Evolutionary conservation across 108 stramenopile genomes (phyloP), one percentile per base, ranked within the genome.

Genomic region (Bacterosira constricta): DNA sequence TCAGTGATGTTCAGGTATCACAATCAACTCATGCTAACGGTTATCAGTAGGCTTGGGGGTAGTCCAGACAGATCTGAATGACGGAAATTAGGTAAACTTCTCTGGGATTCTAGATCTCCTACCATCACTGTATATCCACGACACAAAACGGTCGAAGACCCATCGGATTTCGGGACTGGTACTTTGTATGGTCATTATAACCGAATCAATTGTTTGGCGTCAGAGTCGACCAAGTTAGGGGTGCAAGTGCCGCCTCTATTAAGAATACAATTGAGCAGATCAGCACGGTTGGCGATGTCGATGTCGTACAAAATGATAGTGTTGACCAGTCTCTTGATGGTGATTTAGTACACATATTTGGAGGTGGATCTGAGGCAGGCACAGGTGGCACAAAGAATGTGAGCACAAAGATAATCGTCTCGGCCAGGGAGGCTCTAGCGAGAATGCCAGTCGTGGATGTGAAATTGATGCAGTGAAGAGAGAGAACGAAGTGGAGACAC

Each of bases 371-470:
- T n/a, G n/a, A n/a, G n/a, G n/a, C n/a, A n/a, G n/a, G n/a, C n/a
- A n/a, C n/a, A n/a, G 46, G 31, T 15, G 32, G 1, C 13, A 54
- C 32, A 29, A 32, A 54, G 18, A 35, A 32, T 31, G 53, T 54
- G 53, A 54, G 53, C 31, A n/a, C 30, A n/a, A 35, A 29, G 2
- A 32, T 54, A 2, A 32, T 13, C 17, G 35, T 29, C 53, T 29
- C 53, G 13, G 53, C 53, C n/a, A 87, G 83, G 55, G 95, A 97
- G 68, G 90, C 95, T 7, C 54, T 99, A 36, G 94, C 95, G 5
- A 82, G 96, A 47, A 99, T 99, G 97, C 98, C 98, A 0, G 89
- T 94, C 0, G 91, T 96, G 4, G 96, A 97, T 55, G 66, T 90
- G 32, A 95, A 92, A 73, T 81, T 95, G 41, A 63, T 96, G 65